Evolutionary conservation across 257 asterid genomes (phyloP), one percentile per base, ranked within the genome.

Genomic region (Nicotiana otophora): DNA sequence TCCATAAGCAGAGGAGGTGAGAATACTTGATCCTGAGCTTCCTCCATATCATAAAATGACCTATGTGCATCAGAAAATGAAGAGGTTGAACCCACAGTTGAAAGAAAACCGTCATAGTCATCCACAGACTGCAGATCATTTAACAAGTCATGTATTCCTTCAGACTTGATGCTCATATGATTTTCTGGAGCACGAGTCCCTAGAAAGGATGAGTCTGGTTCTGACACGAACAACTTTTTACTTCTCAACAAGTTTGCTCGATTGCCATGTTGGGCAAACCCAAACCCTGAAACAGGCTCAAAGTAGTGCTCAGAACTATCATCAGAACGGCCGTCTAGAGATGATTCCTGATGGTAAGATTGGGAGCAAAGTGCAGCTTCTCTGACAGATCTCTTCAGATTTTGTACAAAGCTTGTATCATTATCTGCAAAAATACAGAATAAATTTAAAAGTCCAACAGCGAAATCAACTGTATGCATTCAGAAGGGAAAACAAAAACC

Each of bases 1-100:
- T 94, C 98, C 95, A 92, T 94, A 48, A 96, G 87, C 82, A 96
- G 88, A 81, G 98, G 98, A 84, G 98, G 99, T 74, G 99, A 96
- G 84, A 94, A 94, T 81, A 92, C 97, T 90, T 93, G 97, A 87
- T 93, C 98, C 76, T 86, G 94, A 84, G 87, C 87, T 80, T 92
- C 99, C 86, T 89, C 97, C 86, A 86, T 48, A 83, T 93, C 97
- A 87, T 89, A 94, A 86, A 96, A 92, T 81, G 98, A 91, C 88
- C 87, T 89, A 63, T 81, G 92, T 78, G 92, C 97, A 86, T 91
- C 97, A 84, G 97, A 93, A 86, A 90, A 86, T 30, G 97, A 87
- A 75, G 92, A 96, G 86, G 85, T 89, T 70, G 99, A 92, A 75
- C 97, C 98, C 82, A 83, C 94, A 20, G 92, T 92, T 15, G 97